Conservation (phyloP, 1,284 basidiomycete species). For the Singerocomus rubriflavus region DNA sequence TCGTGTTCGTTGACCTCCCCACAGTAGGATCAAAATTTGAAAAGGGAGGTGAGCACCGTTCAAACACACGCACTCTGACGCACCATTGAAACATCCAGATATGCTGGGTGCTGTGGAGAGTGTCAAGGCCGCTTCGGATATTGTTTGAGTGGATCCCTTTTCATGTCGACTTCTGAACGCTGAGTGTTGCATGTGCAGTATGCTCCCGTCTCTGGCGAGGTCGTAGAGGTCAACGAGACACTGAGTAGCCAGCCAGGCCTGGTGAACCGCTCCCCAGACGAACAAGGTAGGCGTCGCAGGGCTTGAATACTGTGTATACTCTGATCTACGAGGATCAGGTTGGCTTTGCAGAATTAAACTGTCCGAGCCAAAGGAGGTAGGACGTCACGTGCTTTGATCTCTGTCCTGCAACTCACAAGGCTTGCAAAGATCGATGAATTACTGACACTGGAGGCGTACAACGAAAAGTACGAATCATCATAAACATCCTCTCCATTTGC, state of each 20-base stretch:
- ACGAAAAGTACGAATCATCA: constrained; percentile 60
- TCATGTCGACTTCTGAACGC: neutral
- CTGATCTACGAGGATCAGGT: constrained; percentile 46
- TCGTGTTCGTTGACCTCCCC: constrained; percentile 96
- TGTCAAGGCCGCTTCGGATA: constrained; percentile 97
- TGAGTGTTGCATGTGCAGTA: constrained; percentile 50
- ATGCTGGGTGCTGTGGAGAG: constrained; percentile 96
- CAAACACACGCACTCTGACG: constrained; percentile 26
- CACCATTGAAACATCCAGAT: constrained; percentile 41
- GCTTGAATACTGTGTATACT: neutral
- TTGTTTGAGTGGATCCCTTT: constrained; percentile 49
- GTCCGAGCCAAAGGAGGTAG: constrained; percentile 71
- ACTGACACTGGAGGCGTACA: constrained; percentile 78
- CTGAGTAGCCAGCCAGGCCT: too few relatives aligned
- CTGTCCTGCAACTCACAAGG: neutral
- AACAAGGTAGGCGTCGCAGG: constrained; percentile 61
- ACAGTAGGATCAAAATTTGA: constrained; percentile 61
- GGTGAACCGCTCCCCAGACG: constrained; percentile 88
- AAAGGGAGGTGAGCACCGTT: constrained; percentile 35
- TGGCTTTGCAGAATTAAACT: constrained; percentile 96
- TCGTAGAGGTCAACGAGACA: constrained; percentile 77
- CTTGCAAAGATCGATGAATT: constrained; percentile 64
- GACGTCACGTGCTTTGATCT: constrained; percentile 37
- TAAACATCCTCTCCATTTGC: constrained; percentile 1
- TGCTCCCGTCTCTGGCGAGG: constrained; percentile 86